phyloP scores from a whole-genome alignment of 331 rosid genomes.

The Arachis monticola region DNA sequence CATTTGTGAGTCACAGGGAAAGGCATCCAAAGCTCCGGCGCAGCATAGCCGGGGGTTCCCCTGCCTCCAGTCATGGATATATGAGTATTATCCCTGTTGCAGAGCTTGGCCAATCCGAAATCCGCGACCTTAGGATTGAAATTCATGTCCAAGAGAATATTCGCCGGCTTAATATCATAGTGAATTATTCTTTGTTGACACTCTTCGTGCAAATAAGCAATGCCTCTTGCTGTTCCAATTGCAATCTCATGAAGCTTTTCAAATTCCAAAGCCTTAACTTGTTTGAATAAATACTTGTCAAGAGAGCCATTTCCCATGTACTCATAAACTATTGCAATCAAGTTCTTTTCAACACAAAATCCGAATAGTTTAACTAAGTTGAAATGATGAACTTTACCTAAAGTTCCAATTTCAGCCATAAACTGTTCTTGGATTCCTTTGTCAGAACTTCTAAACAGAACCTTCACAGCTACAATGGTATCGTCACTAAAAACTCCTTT shows the following conservation, averaged over 20 bases:
- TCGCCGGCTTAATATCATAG: too few relatives aligned
- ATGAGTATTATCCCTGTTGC: too few relatives aligned
- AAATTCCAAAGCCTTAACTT: constrained; percentile 14
- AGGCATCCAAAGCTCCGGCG: too few relatives aligned
- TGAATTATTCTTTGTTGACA: too few relatives aligned
- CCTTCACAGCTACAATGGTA: constrained; percentile 49
- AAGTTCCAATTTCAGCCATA: constrained; percentile 66
- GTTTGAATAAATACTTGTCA: constrained; percentile 41
- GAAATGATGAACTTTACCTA: constrained; percentile 61
- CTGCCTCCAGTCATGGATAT: too few relatives aligned
- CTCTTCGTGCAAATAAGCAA: too few relatives aligned
- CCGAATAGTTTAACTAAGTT: constrained; percentile 56
- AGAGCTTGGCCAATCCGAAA: too few relatives aligned
- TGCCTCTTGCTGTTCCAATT: constrained; percentile 39
- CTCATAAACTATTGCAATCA: constrained; percentile 56
- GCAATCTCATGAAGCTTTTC: constrained; percentile 54
- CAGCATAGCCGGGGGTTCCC: too few relatives aligned
- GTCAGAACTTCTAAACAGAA: constrained; percentile 37
- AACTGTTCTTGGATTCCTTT: constrained; percentile 55
- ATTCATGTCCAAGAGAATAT: too few relatives aligned
- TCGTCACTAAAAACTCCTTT: constrained; percentile 45
- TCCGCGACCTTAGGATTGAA: too few relatives aligned
- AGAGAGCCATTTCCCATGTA: constrained; percentile 59
- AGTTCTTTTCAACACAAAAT: constrained; percentile 45
- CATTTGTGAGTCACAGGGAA: too few relatives aligned